Conservation (phyloP, 768 basidiomycete genomes). For the Crepidotus variabilis region DNA sequence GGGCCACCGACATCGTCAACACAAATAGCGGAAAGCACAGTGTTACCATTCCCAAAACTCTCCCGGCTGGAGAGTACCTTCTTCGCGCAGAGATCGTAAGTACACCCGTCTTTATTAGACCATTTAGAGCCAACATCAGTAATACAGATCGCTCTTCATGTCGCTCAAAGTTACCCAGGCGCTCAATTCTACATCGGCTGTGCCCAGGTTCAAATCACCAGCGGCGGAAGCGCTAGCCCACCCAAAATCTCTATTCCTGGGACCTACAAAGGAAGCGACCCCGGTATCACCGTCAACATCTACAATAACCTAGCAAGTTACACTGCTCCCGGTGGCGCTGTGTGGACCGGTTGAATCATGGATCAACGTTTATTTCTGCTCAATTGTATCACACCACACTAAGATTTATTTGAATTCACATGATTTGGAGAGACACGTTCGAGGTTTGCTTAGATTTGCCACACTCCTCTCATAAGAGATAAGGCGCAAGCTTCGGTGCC, state of each 20-base stretch:
- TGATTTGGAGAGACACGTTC: too few relatives aligned
- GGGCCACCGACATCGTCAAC: slow-evolving; percentile 52
- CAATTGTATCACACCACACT: background rate
- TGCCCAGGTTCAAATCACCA: slow-evolving; percentile 43
- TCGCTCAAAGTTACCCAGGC: slow-evolving; percentile 41
- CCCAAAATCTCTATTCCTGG: slow-evolving; percentile 48
- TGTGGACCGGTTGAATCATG: slow-evolving; percentile 34
- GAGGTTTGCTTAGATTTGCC: too few relatives aligned
- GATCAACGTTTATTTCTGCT: background rate
- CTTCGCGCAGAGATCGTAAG: slow-evolving; percentile 46
- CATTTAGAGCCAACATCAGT: background rate
- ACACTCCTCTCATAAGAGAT: too few relatives aligned
- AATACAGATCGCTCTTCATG: slow-evolving; percentile 30
- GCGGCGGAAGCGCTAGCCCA: slow-evolving; percentile 42
- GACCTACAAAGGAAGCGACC: slow-evolving; percentile 41
- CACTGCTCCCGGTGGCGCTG: slow-evolving; percentile 35
- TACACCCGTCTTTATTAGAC: background rate
- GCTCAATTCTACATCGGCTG: slow-evolving; percentile 51
- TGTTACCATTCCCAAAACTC: slow-evolving; percentile 39
- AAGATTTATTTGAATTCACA: background rate
- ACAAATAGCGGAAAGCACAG: slow-evolving; percentile 39
- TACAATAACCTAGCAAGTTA: slow-evolving; percentile 56
- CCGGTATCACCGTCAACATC: slow-evolving; percentile 53
- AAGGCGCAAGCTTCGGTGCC: too few relatives aligned
- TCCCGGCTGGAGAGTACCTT: slow-evolving; percentile 48